Base-by-base conservation (phyloP, 345 rosid genomes). In the Salix caprea region DNA sequence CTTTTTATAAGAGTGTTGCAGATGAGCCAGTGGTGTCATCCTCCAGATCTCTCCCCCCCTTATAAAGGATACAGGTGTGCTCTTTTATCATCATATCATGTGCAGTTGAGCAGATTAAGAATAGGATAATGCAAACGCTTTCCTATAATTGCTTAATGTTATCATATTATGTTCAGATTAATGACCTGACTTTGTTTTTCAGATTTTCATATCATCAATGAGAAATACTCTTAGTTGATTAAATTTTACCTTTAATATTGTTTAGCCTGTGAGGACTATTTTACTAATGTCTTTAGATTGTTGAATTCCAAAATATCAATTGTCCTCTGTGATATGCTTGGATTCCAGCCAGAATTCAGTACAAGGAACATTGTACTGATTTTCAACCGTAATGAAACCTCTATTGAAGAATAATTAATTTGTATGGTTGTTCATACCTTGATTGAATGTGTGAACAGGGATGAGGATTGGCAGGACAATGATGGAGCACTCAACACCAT, bases 381-480 rank as follows among this genome's bases (percentile, higher is more conserved):
- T 70, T 71, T 65, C 44, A 69, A 23, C 36, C 52, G 24, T 26
- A 42, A 10, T 75, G 13, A 39, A 50, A 34, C 10, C 16, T 19
- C 61, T 54, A 66, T 40, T 42, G 40, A 50, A 70, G 42, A 26
- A 28, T 2, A 62, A 72, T 64, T 28, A 6, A 34, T 32, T 76
- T 67, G 69, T 32, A 58, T 16, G 18, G 37, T 78, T 44, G 69
- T 30, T 65, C 18, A 34, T 37, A 15, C 19, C 14, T 28, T 67
- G 32, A 50, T 19, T 26, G 18, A 56, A 61, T 73, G 39, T 14
- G 72, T 70, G 18, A 72, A 78, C 85, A 96, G 98, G 87, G 97
- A 96, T 85, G 97, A 96, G 78, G 97, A 92, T 81, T 96, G 99
- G 99, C 86, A 76, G 75, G 98, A 96, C 78, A 96, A 96, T 78